Conservation (phyloP, 805 yeast species). For the Middelhovenomyces tepae region DNA sequence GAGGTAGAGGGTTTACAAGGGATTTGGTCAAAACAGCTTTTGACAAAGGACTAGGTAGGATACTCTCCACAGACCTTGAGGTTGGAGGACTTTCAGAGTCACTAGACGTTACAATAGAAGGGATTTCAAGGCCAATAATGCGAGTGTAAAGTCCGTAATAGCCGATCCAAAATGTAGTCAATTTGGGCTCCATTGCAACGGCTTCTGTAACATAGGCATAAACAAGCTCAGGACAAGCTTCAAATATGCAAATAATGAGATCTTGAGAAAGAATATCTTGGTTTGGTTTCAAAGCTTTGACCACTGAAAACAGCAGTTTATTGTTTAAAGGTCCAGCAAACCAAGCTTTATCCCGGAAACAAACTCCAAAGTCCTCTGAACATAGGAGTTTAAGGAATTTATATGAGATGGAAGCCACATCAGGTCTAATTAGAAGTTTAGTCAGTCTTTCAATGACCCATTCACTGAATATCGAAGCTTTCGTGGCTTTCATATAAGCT, state of each 20-base stretch:
- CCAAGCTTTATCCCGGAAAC: slow-evolving; percentile 27
- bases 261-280: slow-evolving; percentile 58
- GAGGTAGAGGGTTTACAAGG: slow-evolving; percentile 38
- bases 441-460: slow-evolving; percentile 54
- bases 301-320: slow-evolving; percentile 51
- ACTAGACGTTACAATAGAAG: slow-evolving; percentile 32
- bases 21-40: slow-evolving; percentile 50
- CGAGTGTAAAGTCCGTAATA: slow-evolving; percentile 54
- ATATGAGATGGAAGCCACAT: slow-evolving; percentile 27
- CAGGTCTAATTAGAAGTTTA: slow-evolving; percentile 38
- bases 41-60: slow-evolving; percentile 58
- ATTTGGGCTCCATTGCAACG: slow-evolving; percentile 60
- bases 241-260: slow-evolving; percentile 43
- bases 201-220: slow-evolving; percentile 44
- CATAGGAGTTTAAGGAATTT: slow-evolving; percentile 42
- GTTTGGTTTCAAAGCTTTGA: slow-evolving; percentile 72
- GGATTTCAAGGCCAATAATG: slow-evolving; percentile 50
- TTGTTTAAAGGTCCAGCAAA: slow-evolving; percentile 41
- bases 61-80: slow-evolving; percentile 32
- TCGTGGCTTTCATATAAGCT: slow-evolving; percentile 55
- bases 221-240: slow-evolving; percentile 55
- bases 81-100: background rate
- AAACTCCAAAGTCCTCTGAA: slow-evolving; percentile 34
- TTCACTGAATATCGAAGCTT: slow-evolving; percentile 71
- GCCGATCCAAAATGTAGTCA: slow-evolving; percentile 77